Evolutionary conservation across 2,329 filamentous ascomycete genomes (phyloP).

Genomic region (Fusarium sulawesiense): DNA sequence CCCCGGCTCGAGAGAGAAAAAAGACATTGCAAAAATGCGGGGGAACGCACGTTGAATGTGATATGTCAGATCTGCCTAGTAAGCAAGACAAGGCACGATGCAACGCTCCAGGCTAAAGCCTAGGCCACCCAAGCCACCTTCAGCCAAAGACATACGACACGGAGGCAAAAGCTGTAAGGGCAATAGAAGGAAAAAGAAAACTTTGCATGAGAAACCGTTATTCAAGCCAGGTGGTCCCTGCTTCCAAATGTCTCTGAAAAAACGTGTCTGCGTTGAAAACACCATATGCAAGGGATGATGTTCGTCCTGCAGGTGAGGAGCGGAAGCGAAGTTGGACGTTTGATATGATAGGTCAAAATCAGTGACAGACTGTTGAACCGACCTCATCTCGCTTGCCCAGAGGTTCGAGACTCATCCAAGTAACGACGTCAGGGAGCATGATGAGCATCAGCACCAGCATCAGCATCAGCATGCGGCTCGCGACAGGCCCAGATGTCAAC

Average conservation of each 20-base stretch:
- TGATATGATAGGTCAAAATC: slow-evolving; percentile 13
- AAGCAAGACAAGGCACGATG: slow-evolving; percentile 41
- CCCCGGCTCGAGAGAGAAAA: neutral
- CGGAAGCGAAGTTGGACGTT: neutral
- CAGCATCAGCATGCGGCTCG: slow-evolving; percentile 13
- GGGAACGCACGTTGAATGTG: slow-evolving; percentile 35
- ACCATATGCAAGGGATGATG: slow-evolving; percentile 16
- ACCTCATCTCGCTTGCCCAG: slow-evolving; percentile 17
- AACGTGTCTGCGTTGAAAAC: slow-evolving; percentile 33
- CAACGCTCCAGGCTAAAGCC: slow-evolving; percentile 28
- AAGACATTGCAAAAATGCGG: slow-evolving; percentile 40
- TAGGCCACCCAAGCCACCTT: slow-evolving; percentile 10
- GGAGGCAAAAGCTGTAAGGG: slow-evolving; percentile 9
- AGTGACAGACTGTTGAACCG: neutral
- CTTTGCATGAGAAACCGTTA: slow-evolving; percentile 17
- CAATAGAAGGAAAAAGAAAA: slow-evolving; percentile 3
- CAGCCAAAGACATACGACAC: slow-evolving; percentile 10
- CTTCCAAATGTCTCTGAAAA: slow-evolving; percentile 35
- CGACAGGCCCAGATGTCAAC: slow-evolving; percentile 12
- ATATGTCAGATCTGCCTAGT: slow-evolving; percentile 43
- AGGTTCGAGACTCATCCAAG: slow-evolving; percentile 4
- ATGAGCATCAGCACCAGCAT: neutral
- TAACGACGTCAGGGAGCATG: slow-evolving; percentile 21
- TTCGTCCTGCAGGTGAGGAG: neutral
- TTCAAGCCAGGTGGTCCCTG: slow-evolving; percentile 24